Conservation (phyloP, 257 asterid genomes). For the Nicotiana tomentosiformis region DNA sequence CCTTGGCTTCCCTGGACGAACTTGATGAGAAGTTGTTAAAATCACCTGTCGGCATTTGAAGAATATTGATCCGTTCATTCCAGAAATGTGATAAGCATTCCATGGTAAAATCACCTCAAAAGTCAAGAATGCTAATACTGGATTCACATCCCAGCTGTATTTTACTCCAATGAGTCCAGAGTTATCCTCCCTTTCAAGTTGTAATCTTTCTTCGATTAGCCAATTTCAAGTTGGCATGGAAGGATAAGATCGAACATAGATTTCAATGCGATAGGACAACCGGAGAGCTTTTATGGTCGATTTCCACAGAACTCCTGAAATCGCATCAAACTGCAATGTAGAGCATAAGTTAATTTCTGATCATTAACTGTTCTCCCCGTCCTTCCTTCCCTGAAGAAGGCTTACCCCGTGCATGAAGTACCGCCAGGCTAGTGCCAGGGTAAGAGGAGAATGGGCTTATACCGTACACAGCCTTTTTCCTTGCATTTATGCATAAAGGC, state of each 20-base stretch:
- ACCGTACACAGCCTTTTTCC: not conserved
- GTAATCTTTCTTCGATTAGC: not conserved
- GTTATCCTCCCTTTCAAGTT: not conserved
- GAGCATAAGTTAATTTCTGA: slow-evolving; percentile 6
- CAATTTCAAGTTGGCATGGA: not conserved
- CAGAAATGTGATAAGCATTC: not conserved
- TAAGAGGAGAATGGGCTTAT: not conserved
- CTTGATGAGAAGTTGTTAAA: not conserved
- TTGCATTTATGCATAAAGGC: not conserved
- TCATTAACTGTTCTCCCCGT: not conserved
- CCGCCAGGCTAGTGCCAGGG: not conserved
- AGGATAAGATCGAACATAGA: not conserved
- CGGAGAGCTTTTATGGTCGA: not conserved
- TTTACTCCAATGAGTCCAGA: not conserved
- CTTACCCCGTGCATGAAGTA: not conserved
- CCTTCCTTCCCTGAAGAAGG: not conserved
- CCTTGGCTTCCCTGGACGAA: not conserved
- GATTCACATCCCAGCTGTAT: not conserved
- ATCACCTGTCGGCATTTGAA: not conserved
- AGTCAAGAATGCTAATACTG: not conserved
- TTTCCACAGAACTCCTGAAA: slow-evolving; percentile 56
- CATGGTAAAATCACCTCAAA: not conserved
- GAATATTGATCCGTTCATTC: not conserved
- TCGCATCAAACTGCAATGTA: slow-evolving; percentile 51
- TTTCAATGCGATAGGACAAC: not conserved